Evolutionary conservation across 208 protist species (phyloP), one percentile per base, ranked within the genome.

Genomic region (Leishmania major): DNA sequence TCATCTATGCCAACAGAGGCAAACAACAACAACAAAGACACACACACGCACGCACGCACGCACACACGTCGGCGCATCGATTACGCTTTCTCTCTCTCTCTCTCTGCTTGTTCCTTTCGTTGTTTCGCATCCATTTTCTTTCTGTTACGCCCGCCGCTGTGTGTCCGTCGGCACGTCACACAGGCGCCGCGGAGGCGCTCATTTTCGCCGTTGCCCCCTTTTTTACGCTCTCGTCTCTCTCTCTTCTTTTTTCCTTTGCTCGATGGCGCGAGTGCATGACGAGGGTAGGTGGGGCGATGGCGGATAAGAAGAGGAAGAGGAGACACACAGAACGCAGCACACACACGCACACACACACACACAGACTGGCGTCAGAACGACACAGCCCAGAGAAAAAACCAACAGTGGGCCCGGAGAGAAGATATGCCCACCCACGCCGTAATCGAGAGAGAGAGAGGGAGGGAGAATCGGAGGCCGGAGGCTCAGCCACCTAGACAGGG

Each of bases 51-150:
- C 60, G 7, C 60, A n/a, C 57, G 6, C 40, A 7, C 40, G 40
- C 40, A 43, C 40, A 0, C 57, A 6, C 57, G 11, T 7, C 51
- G 57, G 22, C 57, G 57, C 57, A n/a, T 62, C 25, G 57, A 62
- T 62, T 15, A 49, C 15, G 2, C n/a, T n/a, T n/a, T 15, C 17
- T 43, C 43, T 73, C 67, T 0, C 77, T 75, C 77, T 77, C 64
- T 75, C 79, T 77, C 69, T 77, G 40, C 31, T 80, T 45, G 25
- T 67, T 40, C 31, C 3, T 67, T 67, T 35, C 25, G 25, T 35
- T 64, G 19, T 55, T 55, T 55, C 11, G 51, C 51, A 55, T 22
- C 51, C 15, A 22, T 55, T 55, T 55, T 19, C 51, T 19, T 55
- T 55, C 8, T 11, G 8, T 47, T 67, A 31, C 2, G 4, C 10